Evolutionary conservation across 2,329 filamentous ascomycete species (phyloP).

Genomic region (Bipolaris gigantea): DNA sequence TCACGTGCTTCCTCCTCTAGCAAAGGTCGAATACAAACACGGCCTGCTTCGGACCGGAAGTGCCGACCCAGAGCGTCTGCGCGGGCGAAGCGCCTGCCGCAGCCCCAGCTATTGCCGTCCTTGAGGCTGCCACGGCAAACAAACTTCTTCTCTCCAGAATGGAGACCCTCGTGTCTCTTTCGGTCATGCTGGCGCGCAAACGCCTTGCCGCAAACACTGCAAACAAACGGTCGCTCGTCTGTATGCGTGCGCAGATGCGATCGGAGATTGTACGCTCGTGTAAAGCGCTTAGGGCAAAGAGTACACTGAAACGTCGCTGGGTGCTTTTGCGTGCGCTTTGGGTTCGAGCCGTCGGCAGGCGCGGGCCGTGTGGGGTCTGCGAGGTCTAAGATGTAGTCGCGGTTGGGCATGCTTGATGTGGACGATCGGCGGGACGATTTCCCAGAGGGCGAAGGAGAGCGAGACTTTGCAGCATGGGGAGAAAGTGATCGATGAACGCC

Average conservation of each 20-base stretch:
- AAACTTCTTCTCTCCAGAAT: conserved; percentile 98
- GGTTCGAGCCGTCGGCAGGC: conserved; percentile 45
- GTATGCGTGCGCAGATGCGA: conserved; percentile 96
- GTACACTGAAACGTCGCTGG: conserved; percentile 95
- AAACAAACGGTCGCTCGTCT: conserved; percentile 95
- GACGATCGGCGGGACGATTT: conserved; percentile 54
- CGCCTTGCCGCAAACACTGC: conserved; percentile 93
- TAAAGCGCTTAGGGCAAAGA: conserved; percentile 93
- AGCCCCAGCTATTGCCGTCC: conserved; percentile 83
- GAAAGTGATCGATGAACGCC: conserved; percentile 46
- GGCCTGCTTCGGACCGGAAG: conserved; percentile 92
- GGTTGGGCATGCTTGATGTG: conserved; percentile 57
- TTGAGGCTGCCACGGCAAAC: conserved; percentile 92
- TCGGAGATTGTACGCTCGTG: conserved; percentile 91
- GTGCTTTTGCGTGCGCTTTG: conserved; percentile 93
- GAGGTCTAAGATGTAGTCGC: conserved; percentile 83
- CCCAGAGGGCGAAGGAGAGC: conserved; percentile 52
- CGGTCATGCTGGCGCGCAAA: conserved; percentile 97
- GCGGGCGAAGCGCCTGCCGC: conserved; percentile 87
- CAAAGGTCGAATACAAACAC: conserved; percentile 95
- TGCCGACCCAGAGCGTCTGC: conserved; percentile 93
- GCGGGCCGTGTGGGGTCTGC: conserved; percentile 84
- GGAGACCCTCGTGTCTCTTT: conserved; percentile 93
- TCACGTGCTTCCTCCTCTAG: conserved; percentile 92
- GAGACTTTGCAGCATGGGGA: conserved; percentile 49